Percentiles rank a stretch among this genome's conserved stretches.
Evolutionary conservation across 306 rosid genomes (phyloP).

Genomic region (Lablab purpureus): DNA sequence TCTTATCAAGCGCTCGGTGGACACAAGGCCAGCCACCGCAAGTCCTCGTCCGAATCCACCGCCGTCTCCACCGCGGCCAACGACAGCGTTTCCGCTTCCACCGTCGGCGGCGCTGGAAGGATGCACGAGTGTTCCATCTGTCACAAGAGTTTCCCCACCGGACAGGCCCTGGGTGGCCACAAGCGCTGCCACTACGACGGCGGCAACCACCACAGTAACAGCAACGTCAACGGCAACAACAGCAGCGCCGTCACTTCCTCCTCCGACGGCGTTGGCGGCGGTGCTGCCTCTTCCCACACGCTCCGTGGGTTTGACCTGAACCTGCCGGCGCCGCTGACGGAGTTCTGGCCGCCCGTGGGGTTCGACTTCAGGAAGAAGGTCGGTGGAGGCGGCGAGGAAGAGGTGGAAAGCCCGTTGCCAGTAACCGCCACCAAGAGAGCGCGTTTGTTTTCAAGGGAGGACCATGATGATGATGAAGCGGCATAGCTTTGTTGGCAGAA

Average conservation of each 20-base stretch:
- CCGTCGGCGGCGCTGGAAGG: conserved; percentile 42
- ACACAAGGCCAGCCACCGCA: conserved; percentile 96
- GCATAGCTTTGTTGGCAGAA: conserved; percentile 25
- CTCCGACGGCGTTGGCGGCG: conserved; percentile 51
- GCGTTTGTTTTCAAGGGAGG: conserved; percentile 47
- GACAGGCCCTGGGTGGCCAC: conserved; percentile 97
- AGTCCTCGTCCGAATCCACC: conserved; percentile 45
- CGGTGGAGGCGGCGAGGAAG: conserved; percentile 59
- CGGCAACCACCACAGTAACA: conserved; percentile 44
- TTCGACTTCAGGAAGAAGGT: conserved; percentile 29
- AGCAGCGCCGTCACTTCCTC: conserved; percentile 57
- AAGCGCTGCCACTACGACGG: conserved; percentile 97
- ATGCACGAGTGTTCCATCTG: conserved; percentile 88
- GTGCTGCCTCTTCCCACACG: conserved; percentile 52
- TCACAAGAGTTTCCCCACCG: conserved; percentile 82
- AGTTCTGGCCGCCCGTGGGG: conserved; percentile 55
- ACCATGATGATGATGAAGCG: conserved; percentile 31
- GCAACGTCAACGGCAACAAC: conserved; percentile 42
- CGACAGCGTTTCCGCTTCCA: background rate
- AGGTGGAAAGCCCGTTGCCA: conserved; percentile 89
- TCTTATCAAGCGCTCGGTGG: conserved; percentile 97
- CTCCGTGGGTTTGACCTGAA: conserved; percentile 78
- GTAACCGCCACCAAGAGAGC: conserved; percentile 61
- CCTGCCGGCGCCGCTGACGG: conserved; percentile 77
- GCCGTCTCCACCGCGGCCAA: conserved; percentile 39